These are phyloP conservation scores for Claviceps digitariae DNA, from an alignment of 2,329 filamentous ascomycete species.

Conservation along the genomic window DNA sequence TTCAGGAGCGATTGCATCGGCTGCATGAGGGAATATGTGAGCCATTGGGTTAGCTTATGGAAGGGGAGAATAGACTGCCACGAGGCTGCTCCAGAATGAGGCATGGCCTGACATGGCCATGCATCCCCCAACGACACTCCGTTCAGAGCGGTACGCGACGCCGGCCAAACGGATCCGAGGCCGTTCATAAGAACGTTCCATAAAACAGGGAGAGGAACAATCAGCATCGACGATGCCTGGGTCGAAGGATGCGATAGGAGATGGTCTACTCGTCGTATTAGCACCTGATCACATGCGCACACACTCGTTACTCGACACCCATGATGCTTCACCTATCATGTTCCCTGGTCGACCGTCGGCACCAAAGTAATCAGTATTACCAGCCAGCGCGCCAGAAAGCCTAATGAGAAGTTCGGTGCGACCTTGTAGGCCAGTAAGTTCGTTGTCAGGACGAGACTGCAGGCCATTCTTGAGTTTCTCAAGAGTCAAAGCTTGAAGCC, in stretches of 20 bases:
- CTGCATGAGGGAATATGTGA: constrained; percentile 86
- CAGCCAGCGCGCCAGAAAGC: constrained; percentile 58
- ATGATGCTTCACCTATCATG: constrained; percentile 59
- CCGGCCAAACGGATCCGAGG: constrained; percentile 76
- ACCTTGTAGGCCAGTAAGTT: constrained; percentile 73
- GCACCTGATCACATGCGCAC: background rate
- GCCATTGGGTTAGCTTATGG: constrained; percentile 91
- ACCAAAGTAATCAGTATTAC: constrained; percentile 75
- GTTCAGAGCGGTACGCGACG: constrained; percentile 73
- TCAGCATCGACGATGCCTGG: constrained; percentile 74
- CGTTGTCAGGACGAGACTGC: constrained; percentile 70
- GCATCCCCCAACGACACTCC: constrained; percentile 82
- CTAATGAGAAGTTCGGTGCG: constrained; percentile 66
- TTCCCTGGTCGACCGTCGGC: constrained; percentile 76
- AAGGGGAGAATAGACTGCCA: constrained; percentile 80
- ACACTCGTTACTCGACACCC: background rate
- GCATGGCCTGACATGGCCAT: constrained; percentile 81
- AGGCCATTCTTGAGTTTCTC: constrained; percentile 67
- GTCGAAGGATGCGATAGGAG: constrained; percentile 86
- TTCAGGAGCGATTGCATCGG: constrained; percentile 73
- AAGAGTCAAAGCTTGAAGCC: constrained; percentile 59
- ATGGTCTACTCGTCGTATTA: constrained; percentile 47
- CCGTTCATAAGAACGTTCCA: constrained; percentile 88
- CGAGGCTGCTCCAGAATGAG: constrained; percentile 35
- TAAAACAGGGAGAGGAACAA: constrained; percentile 73